These are phyloP conservation scores for Mrakia gelida DNA, from an alignment of 768 basidiomycete species.

Conservation along the genomic window DNA sequence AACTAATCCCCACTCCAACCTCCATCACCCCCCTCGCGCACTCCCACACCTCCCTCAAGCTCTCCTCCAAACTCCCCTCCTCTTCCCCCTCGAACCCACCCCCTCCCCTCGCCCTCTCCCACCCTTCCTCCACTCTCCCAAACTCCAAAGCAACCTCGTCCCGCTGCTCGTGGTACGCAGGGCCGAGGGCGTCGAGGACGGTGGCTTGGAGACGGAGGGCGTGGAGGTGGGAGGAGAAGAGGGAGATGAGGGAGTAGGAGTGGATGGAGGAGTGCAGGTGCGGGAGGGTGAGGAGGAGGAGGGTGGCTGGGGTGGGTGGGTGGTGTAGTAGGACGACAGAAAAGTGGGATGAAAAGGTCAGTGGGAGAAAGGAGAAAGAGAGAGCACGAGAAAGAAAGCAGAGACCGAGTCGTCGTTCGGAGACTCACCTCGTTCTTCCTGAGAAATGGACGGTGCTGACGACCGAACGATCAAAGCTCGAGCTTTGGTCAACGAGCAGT, in stretches of 20 bases:
- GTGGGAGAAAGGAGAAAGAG: too few relatives aligned
- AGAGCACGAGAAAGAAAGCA: neutral
- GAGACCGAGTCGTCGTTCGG: neutral
- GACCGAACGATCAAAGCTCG: constrained; percentile 12
- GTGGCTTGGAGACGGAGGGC: constrained; percentile 19
- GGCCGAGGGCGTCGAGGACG: neutral
- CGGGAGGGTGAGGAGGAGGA: neutral
- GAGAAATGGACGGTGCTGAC: too few relatives aligned
- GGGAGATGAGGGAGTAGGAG: neutral
- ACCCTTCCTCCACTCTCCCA: constrained; percentile 9
- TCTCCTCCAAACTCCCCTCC: neutral
- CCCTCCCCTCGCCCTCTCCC: constrained; percentile 10
- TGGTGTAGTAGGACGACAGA: too few relatives aligned
- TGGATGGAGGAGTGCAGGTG: neutral
- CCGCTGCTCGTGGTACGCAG: neutral
- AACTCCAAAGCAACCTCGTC: neutral
- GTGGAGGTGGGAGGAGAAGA: neutral
- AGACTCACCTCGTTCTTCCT: neutral
- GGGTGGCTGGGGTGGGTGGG: neutral
- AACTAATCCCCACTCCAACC: neutral
- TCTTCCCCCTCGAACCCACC: neutral
- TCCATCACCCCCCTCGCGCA: constrained; percentile 18
- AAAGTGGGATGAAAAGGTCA: too few relatives aligned
- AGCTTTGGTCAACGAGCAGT: constrained; percentile 19
- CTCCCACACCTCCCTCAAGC: constrained; percentile 2